phyloP scores from a whole-genome alignment of 768 basidiomycete species.

The Psilocybe subaeruginosa region DNA sequence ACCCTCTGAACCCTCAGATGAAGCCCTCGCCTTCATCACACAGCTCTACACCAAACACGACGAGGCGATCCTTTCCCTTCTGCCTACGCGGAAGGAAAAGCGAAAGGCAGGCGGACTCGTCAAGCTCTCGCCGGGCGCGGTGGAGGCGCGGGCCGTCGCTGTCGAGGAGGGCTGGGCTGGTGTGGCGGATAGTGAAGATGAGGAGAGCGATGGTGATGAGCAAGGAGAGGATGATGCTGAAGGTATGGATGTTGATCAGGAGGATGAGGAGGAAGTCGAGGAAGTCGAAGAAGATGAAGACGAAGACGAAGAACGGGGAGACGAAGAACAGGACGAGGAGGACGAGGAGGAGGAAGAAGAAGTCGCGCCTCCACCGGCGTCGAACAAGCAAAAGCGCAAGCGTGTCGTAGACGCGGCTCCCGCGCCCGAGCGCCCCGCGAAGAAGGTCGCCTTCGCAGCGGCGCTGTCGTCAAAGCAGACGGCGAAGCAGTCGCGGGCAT shows the following conservation, averaged over 20 bases:
- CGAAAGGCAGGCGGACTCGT: constrained; percentile 65
- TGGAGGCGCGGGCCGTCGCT: constrained; percentile 41
- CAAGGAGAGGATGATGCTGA: constrained; percentile 35
- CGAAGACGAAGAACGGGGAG: constrained; percentile 32
- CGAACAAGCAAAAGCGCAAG: constrained; percentile 52
- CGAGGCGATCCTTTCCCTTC: constrained; percentile 46
- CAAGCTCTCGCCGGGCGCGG: constrained; percentile 39
- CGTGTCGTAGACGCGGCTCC: constrained; percentile 29
- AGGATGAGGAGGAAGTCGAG: constrained; percentile 43
- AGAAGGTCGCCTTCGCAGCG: constrained; percentile 58
- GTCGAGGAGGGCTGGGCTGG: constrained; percentile 47
- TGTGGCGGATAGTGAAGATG: constrained; percentile 36
- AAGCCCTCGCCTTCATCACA: constrained; percentile 18
- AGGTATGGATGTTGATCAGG: constrained; percentile 35
- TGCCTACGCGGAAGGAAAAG: constrained; percentile 67
- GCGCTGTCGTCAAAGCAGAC: constrained; percentile 20
- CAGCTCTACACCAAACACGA: constrained; percentile 47
- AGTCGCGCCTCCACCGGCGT: constrained; percentile 28
- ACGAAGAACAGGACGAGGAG: constrained; percentile 26
- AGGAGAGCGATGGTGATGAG: constrained; percentile 34
- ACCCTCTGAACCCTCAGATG: constrained; percentile 6
- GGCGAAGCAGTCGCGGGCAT: constrained; percentile 14
- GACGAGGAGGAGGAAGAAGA: constrained; percentile 35
- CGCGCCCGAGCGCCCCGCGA: constrained; percentile 35
- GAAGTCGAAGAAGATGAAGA: constrained; percentile 42